Evolutionary conservation across 1,284 basidiomycete genomes (phyloP), one percentile per base, ranked within the genome.

Genomic region (Agaricales sp.): DNA sequence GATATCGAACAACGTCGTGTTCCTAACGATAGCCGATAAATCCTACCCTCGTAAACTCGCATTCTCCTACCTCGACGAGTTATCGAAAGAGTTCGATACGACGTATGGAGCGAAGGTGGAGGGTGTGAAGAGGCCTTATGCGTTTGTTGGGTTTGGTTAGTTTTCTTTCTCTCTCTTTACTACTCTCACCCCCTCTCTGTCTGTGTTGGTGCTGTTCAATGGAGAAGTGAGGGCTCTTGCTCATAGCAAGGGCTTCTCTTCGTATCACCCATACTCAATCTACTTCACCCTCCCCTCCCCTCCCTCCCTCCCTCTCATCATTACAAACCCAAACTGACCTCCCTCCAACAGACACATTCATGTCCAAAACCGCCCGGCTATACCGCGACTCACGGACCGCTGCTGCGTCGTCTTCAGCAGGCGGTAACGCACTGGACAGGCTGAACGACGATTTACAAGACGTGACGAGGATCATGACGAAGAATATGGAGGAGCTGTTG

Each of bases 381-480:
- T 99, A 99, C 67, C 82, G 85, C 54, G 95, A 99, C 64, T 92
- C 93, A 41, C 79, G 95, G 52, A 90, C 90, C 39, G 91, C 91
- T 12, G 82, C 73, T 59, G 79, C 83, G 23, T 77, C 85, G 18
- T 75, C 72, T 21, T n/a, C n/a, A n/a, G n/a, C n/a, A n/a, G n/a
- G n/a, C n/a, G 58, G 67, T 50, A 82, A 81, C 18, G 79, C 82
- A 52, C 65, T 99, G 49, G 92, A 94, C 64, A 84, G 78, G 64
- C 74, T 99, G 45, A 98, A 98, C 62, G 92, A 94, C 61, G 95
- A 99, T 58, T 70, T 99, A 48, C 92, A 95, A 62, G 95, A 99
- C 60, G 95, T 99, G 51, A 98, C 95, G 46, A 75, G 91, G 57
- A 98, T 99, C 68, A 99, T 99, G 96, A 98, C 95, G n/a, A 99